phyloP scores from a whole-genome alignment of 129 eudicot species.

The Flaveria robusta region DNA sequence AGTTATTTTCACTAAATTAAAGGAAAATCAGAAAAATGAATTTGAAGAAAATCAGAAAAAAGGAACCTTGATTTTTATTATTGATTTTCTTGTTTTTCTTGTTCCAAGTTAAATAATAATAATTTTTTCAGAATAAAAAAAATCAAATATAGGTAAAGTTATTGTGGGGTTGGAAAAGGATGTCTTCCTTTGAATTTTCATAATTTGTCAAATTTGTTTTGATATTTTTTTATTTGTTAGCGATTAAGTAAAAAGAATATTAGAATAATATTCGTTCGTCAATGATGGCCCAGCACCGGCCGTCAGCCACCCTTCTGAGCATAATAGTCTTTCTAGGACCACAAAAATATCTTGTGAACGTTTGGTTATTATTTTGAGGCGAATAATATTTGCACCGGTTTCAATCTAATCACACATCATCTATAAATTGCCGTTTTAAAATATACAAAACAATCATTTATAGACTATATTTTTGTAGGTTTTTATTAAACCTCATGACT shows the following conservation, averaged over 20 bases:
- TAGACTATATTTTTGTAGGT: too few relatives aligned
- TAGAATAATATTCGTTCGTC: not conserved
- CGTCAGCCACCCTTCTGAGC: not conserved
- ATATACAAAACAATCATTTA: too few relatives aligned
- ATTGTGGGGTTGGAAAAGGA: conserved; percentile 8
- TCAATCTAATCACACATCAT: too few relatives aligned
- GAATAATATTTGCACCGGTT: too few relatives aligned
- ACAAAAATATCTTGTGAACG: not conserved
- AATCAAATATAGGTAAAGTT: not conserved
- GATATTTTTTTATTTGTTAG: not conserved
- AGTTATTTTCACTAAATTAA: too few relatives aligned
- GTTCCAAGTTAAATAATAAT: not conserved
- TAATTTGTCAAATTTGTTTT: not conserved
- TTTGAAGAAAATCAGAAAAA: too few relatives aligned
- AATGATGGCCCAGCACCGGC: not conserved
- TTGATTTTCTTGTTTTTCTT: not conserved
- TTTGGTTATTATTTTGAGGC: too few relatives aligned
- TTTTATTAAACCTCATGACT: too few relatives aligned
- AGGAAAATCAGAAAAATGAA: too few relatives aligned
- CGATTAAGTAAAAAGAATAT: not conserved
- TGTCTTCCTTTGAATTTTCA: not conserved
- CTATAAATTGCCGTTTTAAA: too few relatives aligned
- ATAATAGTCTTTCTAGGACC: not conserved
- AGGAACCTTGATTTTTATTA: too few relatives aligned
- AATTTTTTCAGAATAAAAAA: not conserved